Evolutionary conservation across 192 early-diverging fungal species (phyloP).

Genomic region (Podila epigama): DNA sequence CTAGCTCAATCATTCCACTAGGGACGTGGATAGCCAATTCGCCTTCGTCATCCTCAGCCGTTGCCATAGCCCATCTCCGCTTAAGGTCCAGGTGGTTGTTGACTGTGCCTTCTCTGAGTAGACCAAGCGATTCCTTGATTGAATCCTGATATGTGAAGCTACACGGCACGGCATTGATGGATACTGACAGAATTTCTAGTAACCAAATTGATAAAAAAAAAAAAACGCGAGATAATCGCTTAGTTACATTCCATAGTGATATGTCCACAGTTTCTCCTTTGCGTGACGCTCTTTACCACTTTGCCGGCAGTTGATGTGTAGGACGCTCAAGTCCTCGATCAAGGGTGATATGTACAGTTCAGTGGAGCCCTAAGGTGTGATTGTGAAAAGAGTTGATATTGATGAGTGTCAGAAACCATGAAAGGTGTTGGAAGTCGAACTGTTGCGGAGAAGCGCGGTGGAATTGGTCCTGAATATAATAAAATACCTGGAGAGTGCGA

Average conservation of each 20-base stretch:
- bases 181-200: constrained; percentile 46
- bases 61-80: constrained; percentile 52
- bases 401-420: too few relatives aligned
- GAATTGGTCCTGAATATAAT: too few relatives aligned
- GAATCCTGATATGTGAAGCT: constrained; percentile 53
- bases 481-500: constrained; percentile 53
- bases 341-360: constrained; percentile 58
- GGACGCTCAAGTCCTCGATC: constrained; percentile 32
- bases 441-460: too few relatives aligned
- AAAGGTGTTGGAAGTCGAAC: too few relatives aligned
- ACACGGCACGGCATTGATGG: constrained; percentile 43
- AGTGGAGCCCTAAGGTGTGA: constrained; percentile 55
- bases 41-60: constrained; percentile 58
- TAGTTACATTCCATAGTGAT: too few relatives aligned
- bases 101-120: constrained; percentile 45
- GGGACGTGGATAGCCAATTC: constrained; percentile 54
- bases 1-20: constrained; percentile 30
- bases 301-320: constrained; percentile 58
- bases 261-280: not conserved
- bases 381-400: too few relatives aligned
- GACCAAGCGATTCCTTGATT: constrained; percentile 45
- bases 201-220: not conserved
- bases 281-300: constrained; percentile 38
- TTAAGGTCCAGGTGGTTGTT: constrained; percentile 58
- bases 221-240: not conserved